Base-by-base conservation (phyloP, 805 yeast species). In the Candida saitoana region DNA sequence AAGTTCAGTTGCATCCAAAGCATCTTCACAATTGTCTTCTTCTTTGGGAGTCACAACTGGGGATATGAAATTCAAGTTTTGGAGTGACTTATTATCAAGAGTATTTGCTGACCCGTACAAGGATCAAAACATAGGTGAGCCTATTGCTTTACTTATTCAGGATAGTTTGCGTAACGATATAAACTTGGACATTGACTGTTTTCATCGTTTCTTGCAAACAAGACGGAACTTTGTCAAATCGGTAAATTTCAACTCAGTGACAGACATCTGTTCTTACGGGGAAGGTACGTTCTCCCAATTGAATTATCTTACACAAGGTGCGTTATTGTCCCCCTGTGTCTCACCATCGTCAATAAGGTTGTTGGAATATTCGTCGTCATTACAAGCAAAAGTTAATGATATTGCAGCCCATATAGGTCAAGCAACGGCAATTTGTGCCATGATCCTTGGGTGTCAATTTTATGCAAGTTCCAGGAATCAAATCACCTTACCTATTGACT, bases 341-440 rank as follows among this genome's bases (percentile, higher is more conserved):
- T 71, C 83, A 1, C 87, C 86, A 0, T 75, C 80, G 1, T 69
- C 77, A 0, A 69, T 76, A 11, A 56, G 62, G 32, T 54, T 79
- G 24, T 57, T 84, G 25, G 79, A 76, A 45, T 55, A 61, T 18
- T 71, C 79, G 34, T 61, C 71, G 0, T 48, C 47, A 4, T 54
- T 79, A n/a, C 77, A 73, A 44, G 59, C 60, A 14, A 49, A 57
- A 4, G 62, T 79, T 6, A 71, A 79, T 25, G 87, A 84, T 46
- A 74, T 82, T 7, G 74, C 80, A 8, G 93, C 95, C 0, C 95
- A 87, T 60, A 62, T 87, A 30, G 96, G 96, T 5, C 95, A 87
- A 58, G 86, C 93, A 1, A 76, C 83, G 0, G 82, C 89, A 0
- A 69, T 87, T 9, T 80, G 87, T 1, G 72, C 84, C 2, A 69